Base-by-base conservation (phyloP, 2,329 filamentous ascomycete genomes). In the Trichoderma cornu-damae region DNA sequence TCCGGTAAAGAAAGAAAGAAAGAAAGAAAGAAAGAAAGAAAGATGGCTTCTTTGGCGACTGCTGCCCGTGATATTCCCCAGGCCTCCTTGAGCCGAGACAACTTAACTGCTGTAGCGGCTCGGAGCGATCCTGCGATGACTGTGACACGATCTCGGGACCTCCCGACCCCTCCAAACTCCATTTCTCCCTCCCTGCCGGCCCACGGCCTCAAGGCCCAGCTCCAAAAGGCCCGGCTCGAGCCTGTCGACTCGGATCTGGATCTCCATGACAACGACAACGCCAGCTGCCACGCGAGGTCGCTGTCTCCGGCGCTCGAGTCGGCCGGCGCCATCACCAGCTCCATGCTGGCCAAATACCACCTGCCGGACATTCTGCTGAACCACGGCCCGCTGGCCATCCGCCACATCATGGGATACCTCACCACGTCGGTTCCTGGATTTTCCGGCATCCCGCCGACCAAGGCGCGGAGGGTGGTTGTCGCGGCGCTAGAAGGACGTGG, bases 351-450 rank as follows among this genome's bases (percentile, higher is more conserved):
- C 66, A 94, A 89, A 73, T 84, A 93, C 71, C 88, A 97, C 71
- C 82, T 99, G 59, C 92, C 93, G 2, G 88, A 89, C 66, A 96
- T 97, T 71, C 80, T 99, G 68, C 80, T 96, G 61, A 85, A 86
- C 69, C 88, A 96, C 69, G 94, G 93, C 22, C 92, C 94, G 49
- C 76, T 96, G 72, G 91, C 94, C 52, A 96, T 99, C 72, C 89
- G 93, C 66, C 89, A 96, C 74, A 87, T 99, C 69, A 96, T 96
- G 83, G 90, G 90, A 63, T 93, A 96, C 73, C 80, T 99, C 67
- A 96, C 91, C 35, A 92, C 92, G 48, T 90, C 89, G 12, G 90
- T 99, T 9, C 93, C 94, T 24, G 94, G 93, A 61, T 97, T 96
- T 70, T 90, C 90, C 37, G 84, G 86, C 54, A 94, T 96, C 56